Percentiles rank a stretch among this genome's conserved stretches.
phyloP scores from a whole-genome alignment of 1,284 basidiomycete genomes.

The Fomitopsis palustris region DNA sequence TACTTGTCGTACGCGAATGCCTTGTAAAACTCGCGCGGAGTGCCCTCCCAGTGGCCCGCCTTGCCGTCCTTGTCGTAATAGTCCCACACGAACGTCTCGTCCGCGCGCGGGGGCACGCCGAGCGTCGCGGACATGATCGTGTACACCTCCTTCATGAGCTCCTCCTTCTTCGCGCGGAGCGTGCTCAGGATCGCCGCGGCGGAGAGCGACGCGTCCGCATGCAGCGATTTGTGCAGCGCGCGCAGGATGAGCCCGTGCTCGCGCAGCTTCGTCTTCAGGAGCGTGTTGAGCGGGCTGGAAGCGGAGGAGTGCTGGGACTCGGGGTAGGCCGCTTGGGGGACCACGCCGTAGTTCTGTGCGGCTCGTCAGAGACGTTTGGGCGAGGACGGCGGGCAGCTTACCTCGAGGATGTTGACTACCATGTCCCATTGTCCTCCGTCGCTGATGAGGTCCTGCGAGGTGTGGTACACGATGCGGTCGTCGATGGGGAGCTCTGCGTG shows the following conservation, averaged over 20 bases:
- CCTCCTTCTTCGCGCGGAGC: slow-evolving; percentile 79
- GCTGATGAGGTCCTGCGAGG: slow-evolving; percentile 76
- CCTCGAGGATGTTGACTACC: slow-evolving; percentile 83
- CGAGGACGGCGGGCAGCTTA: slow-evolving; percentile 20
- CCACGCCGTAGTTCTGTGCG: slow-evolving; percentile 70
- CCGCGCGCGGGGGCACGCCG: slow-evolving; percentile 77
- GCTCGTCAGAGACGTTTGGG: background rate
- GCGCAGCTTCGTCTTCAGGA: slow-evolving; percentile 88
- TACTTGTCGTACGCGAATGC: slow-evolving; percentile 43
- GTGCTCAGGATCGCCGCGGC: slow-evolving; percentile 38
- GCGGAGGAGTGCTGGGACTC: slow-evolving; percentile 84
- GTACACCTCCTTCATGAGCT: slow-evolving; percentile 83
- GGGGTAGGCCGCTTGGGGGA: slow-evolving; percentile 81
- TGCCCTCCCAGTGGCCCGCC: slow-evolving; percentile 73
- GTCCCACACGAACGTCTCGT: slow-evolving; percentile 81
- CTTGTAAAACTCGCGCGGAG: slow-evolving; percentile 78
- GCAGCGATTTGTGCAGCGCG: slow-evolving; percentile 49
- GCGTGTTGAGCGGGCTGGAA: slow-evolving; percentile 68
- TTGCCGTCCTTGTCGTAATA: slow-evolving; percentile 84
- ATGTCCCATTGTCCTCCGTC: slow-evolving; percentile 98
- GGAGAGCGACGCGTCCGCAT: slow-evolving; percentile 38
- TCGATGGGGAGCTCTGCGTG: slow-evolving; percentile 80
- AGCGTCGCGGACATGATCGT: slow-evolving; percentile 84
- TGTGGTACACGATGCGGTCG: slow-evolving; percentile 75
- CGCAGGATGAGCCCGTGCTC: slow-evolving; percentile 88